Evolutionary conservation across 768 basidiomycete genomes (phyloP), one percentile per base, ranked within the genome.

Genomic region (Tricholoma hemisulphureum): DNA sequence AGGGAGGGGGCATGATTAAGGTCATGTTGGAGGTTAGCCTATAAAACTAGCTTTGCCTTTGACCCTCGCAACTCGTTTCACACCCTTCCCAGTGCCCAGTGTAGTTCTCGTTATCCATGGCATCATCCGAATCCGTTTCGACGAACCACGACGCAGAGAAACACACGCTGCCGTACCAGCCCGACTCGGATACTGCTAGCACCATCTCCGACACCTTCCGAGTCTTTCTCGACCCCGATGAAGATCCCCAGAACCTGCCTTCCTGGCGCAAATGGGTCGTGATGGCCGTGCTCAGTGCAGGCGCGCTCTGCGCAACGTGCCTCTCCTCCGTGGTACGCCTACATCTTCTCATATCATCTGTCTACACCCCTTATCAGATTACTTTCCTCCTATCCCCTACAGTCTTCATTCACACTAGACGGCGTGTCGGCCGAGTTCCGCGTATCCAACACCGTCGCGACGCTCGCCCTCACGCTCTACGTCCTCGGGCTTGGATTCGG

Each of bases 321-420:
- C 78, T 80, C 13, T 86, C 84, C 1, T 84, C 83, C 1, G 73
- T 83, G 65, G 85, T 83, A 56, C 43, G 83, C 75, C 7, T 18
- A 2, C 4, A 6, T 2, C 23, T 53, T 51, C 21, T 29, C 9
- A 21, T 11, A 6, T 20, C n/a, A 24, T 29, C 21, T 3, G n/a
- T n/a, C n/a, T n/a, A n/a, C 39, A 10, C 10, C 29, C 29, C 29
- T 10, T 31, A 31, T 31, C 10, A 6, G 5, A 26, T 26, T 6
- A 35, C 32, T 54, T n/a, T 41, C 21, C 41, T 50, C 14, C 18
- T 32, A 58, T 6, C 8, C 20, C 23, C 13, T 43, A 2, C 28
- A 86, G 86, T 82, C 86, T 7, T 74, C 83, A 0, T 85, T 83
- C 52, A 83, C 91, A 1, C 88, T 91, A 69, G 63, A 66, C 1